phyloP scores from a whole-genome alignment of 2,329 filamentous ascomycete species.

The Colletotrichum sp. region DNA sequence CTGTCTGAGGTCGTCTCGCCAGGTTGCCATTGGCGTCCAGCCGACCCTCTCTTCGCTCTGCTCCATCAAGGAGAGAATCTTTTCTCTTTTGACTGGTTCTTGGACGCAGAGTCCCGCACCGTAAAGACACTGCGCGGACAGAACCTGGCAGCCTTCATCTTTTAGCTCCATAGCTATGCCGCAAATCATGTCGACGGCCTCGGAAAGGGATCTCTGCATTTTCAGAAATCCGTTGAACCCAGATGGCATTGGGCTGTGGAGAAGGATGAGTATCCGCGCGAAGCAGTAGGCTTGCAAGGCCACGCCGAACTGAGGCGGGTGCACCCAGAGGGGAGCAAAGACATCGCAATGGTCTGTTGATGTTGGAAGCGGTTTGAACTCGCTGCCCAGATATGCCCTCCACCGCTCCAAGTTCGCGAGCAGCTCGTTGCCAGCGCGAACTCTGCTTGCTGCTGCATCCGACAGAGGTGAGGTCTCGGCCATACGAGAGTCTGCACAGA shows the following conservation, averaged over 20 bases:
- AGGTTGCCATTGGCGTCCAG: constrained; percentile 41
- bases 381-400: constrained; percentile 36
- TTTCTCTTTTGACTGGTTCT: constrained; percentile 37
- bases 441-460: constrained; percentile 12
- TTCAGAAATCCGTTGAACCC: constrained; percentile 48
- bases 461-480: background rate
- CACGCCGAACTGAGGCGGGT: constrained; percentile 51
- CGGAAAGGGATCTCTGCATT: constrained; percentile 27
- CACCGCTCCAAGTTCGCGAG: constrained; percentile 33
- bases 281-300: constrained; percentile 58
- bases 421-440: constrained; percentile 24
- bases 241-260: constrained; percentile 25
- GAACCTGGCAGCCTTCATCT: constrained; percentile 44
- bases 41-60: constrained; percentile 39
- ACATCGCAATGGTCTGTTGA: constrained; percentile 26
- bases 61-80: constrained; percentile 40
- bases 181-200: constrained; percentile 40
- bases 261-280: constrained; percentile 52
- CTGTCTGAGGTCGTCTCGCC: constrained; percentile 33
- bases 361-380: constrained; percentile 45
- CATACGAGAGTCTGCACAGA: constrained; percentile 49
- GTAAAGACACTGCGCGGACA: constrained; percentile 49
- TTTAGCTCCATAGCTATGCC: constrained; percentile 52
- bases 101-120: constrained; percentile 47
- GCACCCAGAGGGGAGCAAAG: constrained; percentile 54